Base-by-base conservation (phyloP, 139 green algal species). In the Chlorella sp. region DNA sequence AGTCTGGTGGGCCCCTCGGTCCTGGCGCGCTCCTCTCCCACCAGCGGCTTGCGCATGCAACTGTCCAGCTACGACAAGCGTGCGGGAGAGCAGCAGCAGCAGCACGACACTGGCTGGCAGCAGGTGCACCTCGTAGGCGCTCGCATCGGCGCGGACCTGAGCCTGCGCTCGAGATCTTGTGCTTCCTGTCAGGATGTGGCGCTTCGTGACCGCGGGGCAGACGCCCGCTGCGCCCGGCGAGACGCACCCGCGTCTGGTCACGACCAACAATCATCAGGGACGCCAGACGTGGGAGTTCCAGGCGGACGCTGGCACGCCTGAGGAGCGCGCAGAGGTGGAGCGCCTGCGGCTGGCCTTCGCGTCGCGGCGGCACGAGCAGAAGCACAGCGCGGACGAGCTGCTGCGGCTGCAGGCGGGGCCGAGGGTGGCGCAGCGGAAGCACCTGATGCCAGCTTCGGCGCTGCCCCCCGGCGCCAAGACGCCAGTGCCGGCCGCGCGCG, bases 271-370 rank as follows among this genome's bases (percentile, higher is more conserved):
- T 10, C 75, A 88, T 71, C 64, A 84, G 27, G 93, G 93, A 1
- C 73, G 93, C 0, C 93, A 97, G 74, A 87, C 88, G 0, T 97
- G 93, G 93, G 87, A 91, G 23, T 97, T 85, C 82, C 86, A 95
- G 35, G 32, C 82, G 0, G 34, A 80, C 0, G 88, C 80, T 0
- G 91, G 89, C 32, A 93, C 85, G 0, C 67, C 80, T 1, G 84
- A 92, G 67, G 83, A 97, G 71, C 77, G 79, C 0, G 80, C 68
- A 2, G 60, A 72, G 23, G 82, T 91, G 3, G 89, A 97, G 66
- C 34, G 80, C 31, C 24, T 86, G n/a, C 80, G 91, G 14, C 50
- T 31, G 1, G n/a, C 74, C 3, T 98, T 94, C 67, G 72, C 76
- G 0, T 59, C 65, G 4, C 89, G 90, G 69, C 80, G 90, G 2